These are phyloP conservation scores for Tubosaeta brunneosetosa DNA, from an alignment of 768 basidiomycete species.

Conservation along the genomic window DNA sequence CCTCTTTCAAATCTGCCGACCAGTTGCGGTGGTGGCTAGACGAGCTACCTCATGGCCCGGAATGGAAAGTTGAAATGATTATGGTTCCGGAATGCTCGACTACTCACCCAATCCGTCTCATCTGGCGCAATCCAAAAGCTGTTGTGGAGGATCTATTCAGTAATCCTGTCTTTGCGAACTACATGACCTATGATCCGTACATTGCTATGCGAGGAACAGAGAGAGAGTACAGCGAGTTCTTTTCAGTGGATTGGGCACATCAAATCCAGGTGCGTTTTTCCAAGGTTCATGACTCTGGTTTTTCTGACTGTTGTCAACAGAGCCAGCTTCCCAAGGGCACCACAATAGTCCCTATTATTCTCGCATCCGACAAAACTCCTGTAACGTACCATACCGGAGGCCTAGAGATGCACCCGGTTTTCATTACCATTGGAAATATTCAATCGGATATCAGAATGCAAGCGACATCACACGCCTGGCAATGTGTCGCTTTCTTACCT, in stretches of 20 bases:
- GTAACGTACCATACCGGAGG: neutral
- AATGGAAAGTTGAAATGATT: neutral
- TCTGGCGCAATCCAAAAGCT: neutral
- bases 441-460: constrained; percentile 2
- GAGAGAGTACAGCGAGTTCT: neutral
- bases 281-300: neutral
- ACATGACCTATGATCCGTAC: neutral
- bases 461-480: constrained; percentile 1
- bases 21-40: neutral
- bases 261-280: neutral
- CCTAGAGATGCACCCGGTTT: constrained; percentile 7
- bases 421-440: constrained; percentile 10
- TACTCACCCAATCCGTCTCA: neutral
- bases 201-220: neutral
- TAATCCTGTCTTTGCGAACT: neutral
- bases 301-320: neutral
- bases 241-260: neutral
- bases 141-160: neutral
- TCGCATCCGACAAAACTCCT: constrained; percentile 18
- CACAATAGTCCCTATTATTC: constrained; percentile 14
- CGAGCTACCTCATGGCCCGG: neutral
- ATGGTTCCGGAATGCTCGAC: neutral
- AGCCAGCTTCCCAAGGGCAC: constrained; percentile 4
- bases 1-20: neutral
- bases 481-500: constrained; percentile 26